Evolutionary conservation across 148 eudicot species (phyloP), one percentile per base, ranked within the genome.

Genomic region (Mesembryanthemum crystallinum): DNA sequence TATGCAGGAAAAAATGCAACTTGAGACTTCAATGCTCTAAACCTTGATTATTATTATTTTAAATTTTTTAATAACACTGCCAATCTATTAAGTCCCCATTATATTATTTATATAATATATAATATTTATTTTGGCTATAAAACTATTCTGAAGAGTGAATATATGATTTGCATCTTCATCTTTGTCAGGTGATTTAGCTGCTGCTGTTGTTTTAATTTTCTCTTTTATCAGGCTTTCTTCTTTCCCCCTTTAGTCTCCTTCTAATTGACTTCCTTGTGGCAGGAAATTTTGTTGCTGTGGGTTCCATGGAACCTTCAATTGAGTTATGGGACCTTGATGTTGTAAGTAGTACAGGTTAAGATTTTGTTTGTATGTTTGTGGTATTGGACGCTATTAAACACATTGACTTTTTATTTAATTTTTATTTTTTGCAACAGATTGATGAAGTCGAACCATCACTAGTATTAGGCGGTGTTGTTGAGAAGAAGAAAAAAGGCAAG

Each of bases 271-370:
- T 73, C 18, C 23, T 69, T 66, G 68, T 79, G 65, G 78, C 82
- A 95, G 98, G 97, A 39, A 95, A 95, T 73, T 95, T 90, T 71
- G 73, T 95, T 51, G 98, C 98, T 64, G 94, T 95, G 51, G 98
- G 98, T 67, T 87, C 94, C 39, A 92, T 92, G 97, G 97, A 94
- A 35, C 98, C 98, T 49, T 54, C 89, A 33, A 94, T 94, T 83
- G 98, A 92, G 71, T 90, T 95, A 84, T 92, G 98, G 97, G 96
- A 92, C 83, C 94, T 92, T 64, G 97, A 95, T 62, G 78, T 86
- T 67, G 98, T 92, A 90, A 75, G 94, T 79, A 61, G 45, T 58
- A 68, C 78, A 18, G 0, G 39, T 47, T 55, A 51, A 33, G 18
- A 24, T 69, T 61, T 60, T 29, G 45, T 35, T 6, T 67, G 43